Evolutionary conservation across 371 early-diverging fungal genomes (phyloP), one percentile per base, ranked within the genome.

Genomic region (Apophysomyces trapeziformis): DNA sequence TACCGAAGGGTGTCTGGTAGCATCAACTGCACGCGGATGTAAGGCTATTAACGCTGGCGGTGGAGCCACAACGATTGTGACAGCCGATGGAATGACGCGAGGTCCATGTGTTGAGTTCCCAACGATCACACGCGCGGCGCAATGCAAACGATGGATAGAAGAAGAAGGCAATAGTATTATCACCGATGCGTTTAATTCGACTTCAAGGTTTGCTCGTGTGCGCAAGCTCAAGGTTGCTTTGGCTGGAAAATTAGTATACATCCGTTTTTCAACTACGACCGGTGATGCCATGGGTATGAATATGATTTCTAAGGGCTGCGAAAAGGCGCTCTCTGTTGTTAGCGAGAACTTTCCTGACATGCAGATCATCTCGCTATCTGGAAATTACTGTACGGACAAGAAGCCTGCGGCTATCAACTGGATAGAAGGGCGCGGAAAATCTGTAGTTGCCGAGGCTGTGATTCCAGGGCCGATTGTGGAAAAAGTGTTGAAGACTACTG

Each of bases 221-320:
- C 87, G 84, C 38, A 80, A 80, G 61, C 79, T 96, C 62, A 96
- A 96, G 84, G 83, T 92, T 13, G 89, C 92, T 5, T 58, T 96
- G n/a, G 95, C 95, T 7, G 97, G 97, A 26, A 82, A 89, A 37
- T 70, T 94, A 54, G 80, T 92, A 5, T 97, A 82, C 62, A 86
- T 95, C 60, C 90, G 97, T 16, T 97, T 97, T 79, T 76, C 89
- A 5, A 96, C 97, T 0, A 86, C 90, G 1, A 97, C 98, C 0
- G 98, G 98, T 44, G 98, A 98, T 74, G 98, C 98, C 2, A 98
- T 98, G 98, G 98, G 98, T 18, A 98, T 98, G 98, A 98, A 98
- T 80, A 98, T 98, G 98, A 96, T 97, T 57, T 96, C 96, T 39
- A 98, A 98, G 76, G 97, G 97, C 18, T 92, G 92, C 68, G 95